phyloP scores from a whole-genome alignment of 495 filamentous ascomycete species.

The Xylaria sp. region DNA sequence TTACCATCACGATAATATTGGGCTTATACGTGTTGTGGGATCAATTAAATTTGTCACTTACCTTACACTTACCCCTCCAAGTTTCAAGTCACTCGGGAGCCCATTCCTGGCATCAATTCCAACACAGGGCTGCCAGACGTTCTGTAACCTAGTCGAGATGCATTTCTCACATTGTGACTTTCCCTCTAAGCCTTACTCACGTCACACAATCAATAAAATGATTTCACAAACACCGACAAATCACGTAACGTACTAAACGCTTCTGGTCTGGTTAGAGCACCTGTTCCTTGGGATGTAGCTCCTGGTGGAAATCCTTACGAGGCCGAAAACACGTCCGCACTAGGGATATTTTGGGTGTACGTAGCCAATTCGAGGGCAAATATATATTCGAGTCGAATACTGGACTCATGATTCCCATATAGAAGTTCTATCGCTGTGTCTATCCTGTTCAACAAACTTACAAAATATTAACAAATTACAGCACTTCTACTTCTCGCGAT shows the following conservation, averaged over 20 bases:
- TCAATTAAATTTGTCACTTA: not conserved
- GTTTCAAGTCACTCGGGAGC: not conserved
- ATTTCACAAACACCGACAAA: slow-evolving; percentile 2
- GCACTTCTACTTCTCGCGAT: not conserved
- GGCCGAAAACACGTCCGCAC: not conserved
- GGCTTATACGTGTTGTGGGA: not conserved
- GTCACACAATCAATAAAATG: not conserved
- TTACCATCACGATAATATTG: not conserved
- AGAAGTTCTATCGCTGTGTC: not conserved
- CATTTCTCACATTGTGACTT: not conserved
- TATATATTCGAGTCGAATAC: not conserved
- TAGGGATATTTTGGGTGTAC: not conserved
- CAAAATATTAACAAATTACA: not conserved
- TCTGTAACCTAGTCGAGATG: not conserved
- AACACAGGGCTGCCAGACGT: not conserved
- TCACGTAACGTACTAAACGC: not conserved
- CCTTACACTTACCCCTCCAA: not conserved
- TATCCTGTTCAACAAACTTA: not conserved
- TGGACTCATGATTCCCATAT: not conserved
- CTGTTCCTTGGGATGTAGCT: not conserved
- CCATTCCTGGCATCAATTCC: not conserved
- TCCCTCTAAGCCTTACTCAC: not conserved
- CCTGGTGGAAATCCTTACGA: not conserved
- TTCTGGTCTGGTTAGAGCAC: not conserved
- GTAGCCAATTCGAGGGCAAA: not conserved